Percentiles rank a stretch among this genome's conserved stretches.
phyloP scores from a whole-genome alignment of 305 asterid genomes.

The Fraxinus nigra region DNA sequence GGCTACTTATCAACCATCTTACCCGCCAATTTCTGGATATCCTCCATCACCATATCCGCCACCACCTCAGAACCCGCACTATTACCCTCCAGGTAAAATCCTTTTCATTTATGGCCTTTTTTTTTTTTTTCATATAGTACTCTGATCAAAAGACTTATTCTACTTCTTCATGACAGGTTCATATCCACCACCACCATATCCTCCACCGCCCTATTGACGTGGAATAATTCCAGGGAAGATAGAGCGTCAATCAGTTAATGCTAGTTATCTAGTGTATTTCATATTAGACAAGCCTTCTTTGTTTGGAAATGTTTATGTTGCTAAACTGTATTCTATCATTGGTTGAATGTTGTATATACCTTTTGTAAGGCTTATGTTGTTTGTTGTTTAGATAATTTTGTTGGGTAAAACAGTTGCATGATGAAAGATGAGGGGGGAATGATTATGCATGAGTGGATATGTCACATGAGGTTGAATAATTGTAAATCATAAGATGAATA shows the following conservation, averaged over 20 bases:
- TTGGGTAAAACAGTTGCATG: not conserved
- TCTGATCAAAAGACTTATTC: slow-evolving; percentile 1
- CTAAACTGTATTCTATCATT: not conserved
- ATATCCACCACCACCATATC: slow-evolving; percentile 61
- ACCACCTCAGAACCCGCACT: slow-evolving; percentile 42
- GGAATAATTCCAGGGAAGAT: slow-evolving; percentile 9
- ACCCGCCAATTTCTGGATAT: slow-evolving; percentile 48
- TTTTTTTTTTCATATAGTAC: not conserved
- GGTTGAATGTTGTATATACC: not conserved
- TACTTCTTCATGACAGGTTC: slow-evolving; percentile 42
- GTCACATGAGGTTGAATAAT: slow-evolving; percentile 29
- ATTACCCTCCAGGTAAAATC: slow-evolving; percentile 59
- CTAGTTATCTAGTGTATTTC: not conserved
- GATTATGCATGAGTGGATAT: slow-evolving; percentile 2
- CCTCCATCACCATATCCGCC: slow-evolving; percentile 74
- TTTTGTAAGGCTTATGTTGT: not conserved
- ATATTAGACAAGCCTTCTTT: slow-evolving; percentile 9
- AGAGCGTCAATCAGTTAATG: not conserved
- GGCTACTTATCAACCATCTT: slow-evolving; percentile 35
- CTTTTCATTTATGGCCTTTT: not conserved
- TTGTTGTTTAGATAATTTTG: not conserved
- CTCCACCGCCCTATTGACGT: slow-evolving; percentile 63
- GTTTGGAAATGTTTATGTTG: not conserved
- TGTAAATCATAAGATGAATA: slow-evolving; percentile 34
- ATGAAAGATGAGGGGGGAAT: slow-evolving; percentile 7